Evolutionary conservation across 371 early-diverging fungal genomes (phyloP).

Genomic region (Apophysomyces sp.): DNA sequence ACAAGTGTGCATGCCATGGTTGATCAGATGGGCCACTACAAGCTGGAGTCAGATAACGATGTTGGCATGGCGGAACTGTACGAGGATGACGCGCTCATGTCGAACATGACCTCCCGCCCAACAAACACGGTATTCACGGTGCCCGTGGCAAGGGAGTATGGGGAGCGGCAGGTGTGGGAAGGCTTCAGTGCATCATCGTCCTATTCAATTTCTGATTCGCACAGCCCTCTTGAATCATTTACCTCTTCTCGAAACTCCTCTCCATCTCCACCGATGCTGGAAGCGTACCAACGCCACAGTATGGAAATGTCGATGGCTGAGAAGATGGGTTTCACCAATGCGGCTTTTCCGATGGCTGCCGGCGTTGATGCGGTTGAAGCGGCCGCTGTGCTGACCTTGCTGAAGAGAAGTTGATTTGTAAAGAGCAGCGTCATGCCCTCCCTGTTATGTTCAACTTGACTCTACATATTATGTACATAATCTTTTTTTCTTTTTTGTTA

Average conservation of each 20-base stretch:
- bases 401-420: conserved; percentile 33
- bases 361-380: conserved; percentile 46
- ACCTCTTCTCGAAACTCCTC: conserved; percentile 3
- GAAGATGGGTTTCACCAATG: conserved; percentile 6
- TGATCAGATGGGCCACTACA: background rate
- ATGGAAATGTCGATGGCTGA: conserved; percentile 11
- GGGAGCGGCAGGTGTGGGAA: background rate
- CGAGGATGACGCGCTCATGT: background rate
- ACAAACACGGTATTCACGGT: background rate
- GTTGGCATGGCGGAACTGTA: background rate
- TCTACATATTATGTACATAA: conserved; percentile 2
- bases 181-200: background rate
- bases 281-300: conserved; percentile 4
- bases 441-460: background rate
- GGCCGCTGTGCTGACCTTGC: conserved; percentile 41
- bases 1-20: background rate
- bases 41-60: conserved; percentile 1
- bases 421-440: background rate
- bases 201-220: background rate
- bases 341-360: conserved; percentile 12
- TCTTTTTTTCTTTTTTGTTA: background rate
- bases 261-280: conserved; percentile 1
- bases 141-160: background rate
- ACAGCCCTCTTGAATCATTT: background rate
- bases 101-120: background rate